These are phyloP conservation scores for Turnera subulata DNA, from an alignment of 345 rosid species.

Conservation along the genomic window DNA sequence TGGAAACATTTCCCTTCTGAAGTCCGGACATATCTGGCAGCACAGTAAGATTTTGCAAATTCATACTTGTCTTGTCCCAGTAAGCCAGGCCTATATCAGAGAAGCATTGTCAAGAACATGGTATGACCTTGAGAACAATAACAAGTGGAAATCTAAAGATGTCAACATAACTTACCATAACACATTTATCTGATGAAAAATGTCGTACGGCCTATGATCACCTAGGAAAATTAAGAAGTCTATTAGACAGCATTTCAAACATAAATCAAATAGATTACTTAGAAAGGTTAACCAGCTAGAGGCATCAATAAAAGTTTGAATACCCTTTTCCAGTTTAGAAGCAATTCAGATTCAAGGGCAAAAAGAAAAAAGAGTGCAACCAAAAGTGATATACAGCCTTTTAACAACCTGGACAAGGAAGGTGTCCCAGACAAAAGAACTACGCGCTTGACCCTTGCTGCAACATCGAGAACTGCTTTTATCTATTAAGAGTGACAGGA, in stretches of 20 bases:
- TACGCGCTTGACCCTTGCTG: constrained; percentile 64
- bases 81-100: constrained; percentile 78
- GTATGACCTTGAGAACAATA: constrained; percentile 15
- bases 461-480: constrained; percentile 74
- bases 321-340: background rate
- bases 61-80: constrained; percentile 84
- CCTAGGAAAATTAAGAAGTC: constrained; percentile 41
- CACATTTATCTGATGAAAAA: constrained; percentile 92
- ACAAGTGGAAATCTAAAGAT: constrained; percentile 4
- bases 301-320: constrained; percentile 1
- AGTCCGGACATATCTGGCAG: constrained; percentile 44
- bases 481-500: constrained; percentile 40
- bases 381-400: too few relatives aligned
- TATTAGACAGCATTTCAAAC: constrained; percentile 22
- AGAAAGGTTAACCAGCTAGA: constrained; percentile 1
- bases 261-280: background rate
- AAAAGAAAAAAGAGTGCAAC: background rate
- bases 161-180: constrained; percentile 63
- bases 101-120: constrained; percentile 23
- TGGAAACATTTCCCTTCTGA: constrained; percentile 58
- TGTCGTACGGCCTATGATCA: constrained; percentile 89
- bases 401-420: constrained; percentile 88
- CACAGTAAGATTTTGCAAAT: constrained; percentile 86
- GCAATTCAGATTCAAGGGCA: constrained; percentile 6
- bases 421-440: constrained; percentile 94